Conservation (phyloP, 2,329 filamentous ascomycete genomes). For the Colletotrichum higginsianum region DNA sequence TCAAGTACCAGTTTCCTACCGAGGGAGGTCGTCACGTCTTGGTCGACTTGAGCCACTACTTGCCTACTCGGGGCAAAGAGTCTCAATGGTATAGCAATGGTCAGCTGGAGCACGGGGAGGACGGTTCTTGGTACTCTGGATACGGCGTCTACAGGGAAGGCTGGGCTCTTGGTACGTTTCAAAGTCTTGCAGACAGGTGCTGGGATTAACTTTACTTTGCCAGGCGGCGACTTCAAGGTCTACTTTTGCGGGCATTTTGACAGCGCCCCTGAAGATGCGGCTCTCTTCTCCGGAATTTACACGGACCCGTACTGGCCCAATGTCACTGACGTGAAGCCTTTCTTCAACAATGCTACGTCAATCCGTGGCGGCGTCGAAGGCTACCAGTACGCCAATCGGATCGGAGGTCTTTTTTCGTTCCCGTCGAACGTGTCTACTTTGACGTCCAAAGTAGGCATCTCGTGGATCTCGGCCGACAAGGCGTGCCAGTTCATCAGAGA, state of each 20-base stretch:
- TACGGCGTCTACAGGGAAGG: constrained; percentile 63
- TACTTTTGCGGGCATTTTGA: constrained; percentile 63
- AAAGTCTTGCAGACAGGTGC: accelerated
- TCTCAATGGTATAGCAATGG: constrained; percentile 60
- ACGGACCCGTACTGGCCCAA: constrained; percentile 59
- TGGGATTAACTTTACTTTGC: not conserved
- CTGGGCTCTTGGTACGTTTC: constrained; percentile 52
- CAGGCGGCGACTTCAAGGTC: constrained; percentile 57
- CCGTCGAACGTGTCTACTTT: constrained; percentile 52
- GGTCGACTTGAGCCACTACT: constrained; percentile 64
- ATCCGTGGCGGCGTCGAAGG: constrained; percentile 66
- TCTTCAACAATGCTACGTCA: constrained; percentile 66
- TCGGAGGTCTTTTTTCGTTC: constrained; percentile 68
- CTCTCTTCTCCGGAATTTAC: constrained; percentile 60
- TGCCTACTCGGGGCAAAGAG: constrained; percentile 57
- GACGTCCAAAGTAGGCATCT: constrained; percentile 66
- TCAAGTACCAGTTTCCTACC: constrained; percentile 65
- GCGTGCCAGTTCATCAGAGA: constrained; percentile 63
- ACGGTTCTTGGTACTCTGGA: constrained; percentile 59
- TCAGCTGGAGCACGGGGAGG: constrained; percentile 54
- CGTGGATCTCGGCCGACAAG: constrained; percentile 63
- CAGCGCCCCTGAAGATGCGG: constrained; percentile 49
- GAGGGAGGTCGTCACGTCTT: constrained; percentile 58
- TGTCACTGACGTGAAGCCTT: constrained; percentile 51
- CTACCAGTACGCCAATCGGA: constrained; percentile 65